Conservation (phyloP, 352 stramenopile genomes). For the Phytophthora europaea region DNA sequence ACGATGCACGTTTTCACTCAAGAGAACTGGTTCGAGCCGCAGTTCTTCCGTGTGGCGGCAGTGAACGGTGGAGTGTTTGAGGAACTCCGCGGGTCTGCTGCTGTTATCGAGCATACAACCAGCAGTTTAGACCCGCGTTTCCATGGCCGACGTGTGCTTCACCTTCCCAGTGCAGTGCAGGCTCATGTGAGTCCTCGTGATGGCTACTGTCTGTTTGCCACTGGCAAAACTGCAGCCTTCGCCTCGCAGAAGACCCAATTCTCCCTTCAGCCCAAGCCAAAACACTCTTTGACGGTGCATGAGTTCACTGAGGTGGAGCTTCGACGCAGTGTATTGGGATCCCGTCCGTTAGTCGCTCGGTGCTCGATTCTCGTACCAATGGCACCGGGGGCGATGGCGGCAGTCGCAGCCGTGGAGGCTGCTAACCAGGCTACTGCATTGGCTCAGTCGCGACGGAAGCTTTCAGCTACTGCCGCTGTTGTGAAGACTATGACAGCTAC, state of each 20-base stretch:
- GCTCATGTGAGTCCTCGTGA: conserved; percentile 61
- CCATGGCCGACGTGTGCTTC: conserved; percentile 48
- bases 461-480: conserved; percentile 20
- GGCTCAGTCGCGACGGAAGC: conserved; percentile 35
- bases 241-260: conserved; percentile 2
- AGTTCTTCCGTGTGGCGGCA: conserved; percentile 62
- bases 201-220: conserved; percentile 51
- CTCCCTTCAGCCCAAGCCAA: conserved; percentile 12
- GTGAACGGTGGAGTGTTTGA: conserved; percentile 39
- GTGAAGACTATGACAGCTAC: conserved; percentile 16
- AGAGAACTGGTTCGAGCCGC: conserved; percentile 58
- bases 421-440: conserved; percentile 35
- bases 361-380: conserved; percentile 41
- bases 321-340: conserved; percentile 11
- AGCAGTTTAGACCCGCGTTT: conserved; percentile 63
- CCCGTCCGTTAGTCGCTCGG: conserved; percentile 40
- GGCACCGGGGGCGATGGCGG: conserved; percentile 29
- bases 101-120: conserved; percentile 58
- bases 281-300: conserved; percentile 31
- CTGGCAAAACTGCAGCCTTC: conserved; percentile 36
- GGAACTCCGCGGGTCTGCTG: conserved; percentile 28
- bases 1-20: conserved; percentile 56
- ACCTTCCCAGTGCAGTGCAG: conserved; percentile 47
- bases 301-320: conserved; percentile 57
- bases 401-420: conserved; percentile 42